Percentiles rank a stretch among this genome's conserved stretches.
Conservation (phyloP, 2,329 filamentous ascomycete genomes). For the Stagonosporopsis cucurbitacearum region DNA sequence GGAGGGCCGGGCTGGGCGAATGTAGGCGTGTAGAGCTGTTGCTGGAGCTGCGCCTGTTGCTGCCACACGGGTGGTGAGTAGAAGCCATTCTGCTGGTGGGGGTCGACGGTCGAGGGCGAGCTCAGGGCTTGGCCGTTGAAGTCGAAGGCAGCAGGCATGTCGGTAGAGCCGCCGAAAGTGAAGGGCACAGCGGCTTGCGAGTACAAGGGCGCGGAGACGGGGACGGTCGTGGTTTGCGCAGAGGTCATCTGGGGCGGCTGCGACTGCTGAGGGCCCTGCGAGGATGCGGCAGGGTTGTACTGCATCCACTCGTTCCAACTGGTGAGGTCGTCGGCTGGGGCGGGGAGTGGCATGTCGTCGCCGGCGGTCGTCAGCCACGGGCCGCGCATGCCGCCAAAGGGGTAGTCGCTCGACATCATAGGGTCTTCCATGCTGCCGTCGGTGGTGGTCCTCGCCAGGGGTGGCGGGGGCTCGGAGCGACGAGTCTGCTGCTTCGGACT, state of each 20-base stretch:
- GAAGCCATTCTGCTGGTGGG: constrained; percentile 34
- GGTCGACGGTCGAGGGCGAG: constrained; percentile 39
- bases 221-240: constrained; percentile 36
- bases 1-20: constrained; percentile 33
- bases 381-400: constrained; percentile 41
- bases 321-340: constrained; percentile 39
- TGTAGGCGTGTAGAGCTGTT: constrained; percentile 33
- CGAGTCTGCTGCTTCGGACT: constrained; percentile 22
- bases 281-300: constrained; percentile 52
- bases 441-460: constrained; percentile 12
- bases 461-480: constrained; percentile 16
- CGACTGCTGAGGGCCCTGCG: constrained; percentile 40
- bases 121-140: constrained; percentile 41
- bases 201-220: constrained; percentile 30
- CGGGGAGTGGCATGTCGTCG: constrained; percentile 43
- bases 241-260: constrained; percentile 36
- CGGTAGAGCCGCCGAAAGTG: constrained; percentile 43
- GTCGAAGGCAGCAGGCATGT: constrained; percentile 44
- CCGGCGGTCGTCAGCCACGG: constrained; percentile 45
- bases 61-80: constrained; percentile 43
- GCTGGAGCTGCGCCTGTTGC: constrained; percentile 31
- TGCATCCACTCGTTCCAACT: constrained; percentile 58
- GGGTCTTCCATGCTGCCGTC: constrained; percentile 43
- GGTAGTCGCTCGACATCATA: constrained; percentile 44
- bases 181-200: constrained; percentile 37